phyloP scores from a whole-genome alignment of 176 grass and related monocot genomes.

The Ensete glaucum region DNA sequence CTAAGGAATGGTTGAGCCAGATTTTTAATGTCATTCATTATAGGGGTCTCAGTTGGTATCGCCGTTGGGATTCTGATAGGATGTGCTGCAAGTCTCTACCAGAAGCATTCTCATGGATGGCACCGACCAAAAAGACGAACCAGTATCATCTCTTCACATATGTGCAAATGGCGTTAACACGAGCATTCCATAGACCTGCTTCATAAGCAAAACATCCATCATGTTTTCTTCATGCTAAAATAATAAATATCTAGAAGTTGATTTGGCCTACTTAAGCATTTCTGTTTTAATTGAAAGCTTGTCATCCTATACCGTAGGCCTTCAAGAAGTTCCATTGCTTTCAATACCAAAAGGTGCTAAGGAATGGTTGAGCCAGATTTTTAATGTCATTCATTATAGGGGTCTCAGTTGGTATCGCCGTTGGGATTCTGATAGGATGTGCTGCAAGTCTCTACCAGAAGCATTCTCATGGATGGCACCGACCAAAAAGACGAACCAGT shows the following conservation, averaged over 20 bases:
- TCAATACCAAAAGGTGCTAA: slow-evolving; percentile 8
- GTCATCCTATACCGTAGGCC: not conserved
- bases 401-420: slow-evolving; percentile 31
- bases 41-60: slow-evolving; percentile 41
- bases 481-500: too few species aligned
- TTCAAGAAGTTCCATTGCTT: not conserved
- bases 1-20: slow-evolving; percentile 34
- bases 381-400: slow-evolving; percentile 19
- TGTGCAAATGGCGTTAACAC: slow-evolving; percentile 32
- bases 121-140: slow-evolving; percentile 24
- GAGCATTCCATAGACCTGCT: too few species aligned
- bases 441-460: slow-evolving; percentile 43
- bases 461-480: slow-evolving; percentile 13
- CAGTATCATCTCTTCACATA: slow-evolving; percentile 37
- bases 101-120: slow-evolving; percentile 18
- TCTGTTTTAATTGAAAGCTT: not conserved
- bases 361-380: slow-evolving; percentile 33
- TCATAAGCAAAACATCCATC: too few species aligned
- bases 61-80: slow-evolving; percentile 30
- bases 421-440: slow-evolving; percentile 31
- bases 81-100: slow-evolving; percentile 41
- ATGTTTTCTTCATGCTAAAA: too few species aligned
- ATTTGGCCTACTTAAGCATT: not conserved
- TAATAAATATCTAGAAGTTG: too few species aligned
- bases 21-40: not conserved